Percentiles rank a stretch among this genome's conserved stretches.
phyloP scores from a whole-genome alignment of 305 asterid genomes.

The Fraxinus nigra region DNA sequence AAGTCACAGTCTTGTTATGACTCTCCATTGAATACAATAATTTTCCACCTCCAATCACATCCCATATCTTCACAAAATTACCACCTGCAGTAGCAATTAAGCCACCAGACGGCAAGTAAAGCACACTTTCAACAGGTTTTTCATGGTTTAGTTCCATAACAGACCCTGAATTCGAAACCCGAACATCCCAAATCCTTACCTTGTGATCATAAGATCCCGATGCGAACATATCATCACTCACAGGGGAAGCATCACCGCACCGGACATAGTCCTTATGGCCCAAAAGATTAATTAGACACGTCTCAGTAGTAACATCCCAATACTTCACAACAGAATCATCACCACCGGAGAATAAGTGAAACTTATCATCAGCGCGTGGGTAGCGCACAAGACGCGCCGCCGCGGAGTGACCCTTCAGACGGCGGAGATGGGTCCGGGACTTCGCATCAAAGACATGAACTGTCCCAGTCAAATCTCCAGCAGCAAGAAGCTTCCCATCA shows the following conservation, averaged over 20 bases:
- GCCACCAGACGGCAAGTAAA: slow-evolving; percentile 86
- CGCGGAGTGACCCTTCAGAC: slow-evolving; percentile 63
- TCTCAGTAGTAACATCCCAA: slow-evolving; percentile 81
- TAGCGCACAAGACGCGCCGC: slow-evolving; percentile 59
- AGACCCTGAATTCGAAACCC: slow-evolving; percentile 46
- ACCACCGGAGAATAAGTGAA: slow-evolving; percentile 77
- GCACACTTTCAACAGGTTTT: slow-evolving; percentile 83
- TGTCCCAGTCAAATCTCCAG: slow-evolving; percentile 69
- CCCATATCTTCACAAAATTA: slow-evolving; percentile 82
- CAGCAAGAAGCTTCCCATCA: slow-evolving; percentile 70
- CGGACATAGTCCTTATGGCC: slow-evolving; percentile 92
- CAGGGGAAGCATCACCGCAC: slow-evolving; percentile 78
- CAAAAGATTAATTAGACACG: slow-evolving; percentile 41
- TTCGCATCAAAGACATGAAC: slow-evolving; percentile 69
- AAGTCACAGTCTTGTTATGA: slow-evolving; percentile 83
- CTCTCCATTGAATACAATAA: slow-evolving; percentile 83
- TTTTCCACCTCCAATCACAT: slow-evolving; percentile 86
- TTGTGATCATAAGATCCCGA: slow-evolving; percentile 85
- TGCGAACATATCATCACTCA: slow-evolving; percentile 75
- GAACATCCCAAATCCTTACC: slow-evolving; percentile 73
- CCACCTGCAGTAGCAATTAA: slow-evolving; percentile 84
- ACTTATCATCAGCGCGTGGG: slow-evolving; percentile 66
- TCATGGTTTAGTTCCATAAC: slow-evolving; percentile 78
- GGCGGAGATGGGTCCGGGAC: slow-evolving; percentile 58
- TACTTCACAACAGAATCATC: slow-evolving; percentile 91